Evolutionary conservation across 75 land plant species (phyloP).

Genomic region (Ceratopteris richardii): DNA sequence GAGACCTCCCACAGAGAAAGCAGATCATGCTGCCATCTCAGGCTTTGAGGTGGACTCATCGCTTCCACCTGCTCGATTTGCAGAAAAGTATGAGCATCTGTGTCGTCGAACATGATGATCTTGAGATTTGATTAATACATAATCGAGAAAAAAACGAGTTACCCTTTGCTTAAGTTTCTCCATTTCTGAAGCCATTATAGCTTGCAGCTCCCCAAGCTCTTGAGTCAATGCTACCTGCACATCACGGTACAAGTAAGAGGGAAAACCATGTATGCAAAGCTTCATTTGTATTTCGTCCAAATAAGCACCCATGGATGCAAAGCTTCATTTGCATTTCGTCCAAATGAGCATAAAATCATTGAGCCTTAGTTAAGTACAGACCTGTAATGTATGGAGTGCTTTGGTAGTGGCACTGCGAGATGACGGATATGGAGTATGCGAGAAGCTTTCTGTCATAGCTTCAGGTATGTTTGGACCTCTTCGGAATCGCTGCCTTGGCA

Average conservation of each 20-base stretch:
- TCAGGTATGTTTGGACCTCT: background rate
- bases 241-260: background rate
- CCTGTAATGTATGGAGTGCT: slow-evolving; percentile 1
- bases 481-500: no score
- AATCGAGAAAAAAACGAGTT: no score
- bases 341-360: no score
- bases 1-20: background rate
- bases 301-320: no score
- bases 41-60: background rate
- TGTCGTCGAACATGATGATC: no score
- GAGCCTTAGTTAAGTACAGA: no score
- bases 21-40: background rate
- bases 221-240: background rate
- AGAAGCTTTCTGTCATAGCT: background rate
- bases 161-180: background rate
- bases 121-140: no score
- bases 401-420: background rate
- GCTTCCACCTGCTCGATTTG: background rate
- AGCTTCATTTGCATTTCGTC: no score
- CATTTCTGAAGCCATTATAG: background rate
- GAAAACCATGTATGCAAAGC: background rate
- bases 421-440: background rate
- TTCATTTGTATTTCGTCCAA: no score
- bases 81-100: no score
- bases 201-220: background rate